A percentile compares a stretch with the other conserved stretches of the same genome.
These are phyloP conservation scores for Scytalidium lignicola DNA, from an alignment of 2,329 filamentous ascomycete genomes.

Conservation along the genomic window DNA sequence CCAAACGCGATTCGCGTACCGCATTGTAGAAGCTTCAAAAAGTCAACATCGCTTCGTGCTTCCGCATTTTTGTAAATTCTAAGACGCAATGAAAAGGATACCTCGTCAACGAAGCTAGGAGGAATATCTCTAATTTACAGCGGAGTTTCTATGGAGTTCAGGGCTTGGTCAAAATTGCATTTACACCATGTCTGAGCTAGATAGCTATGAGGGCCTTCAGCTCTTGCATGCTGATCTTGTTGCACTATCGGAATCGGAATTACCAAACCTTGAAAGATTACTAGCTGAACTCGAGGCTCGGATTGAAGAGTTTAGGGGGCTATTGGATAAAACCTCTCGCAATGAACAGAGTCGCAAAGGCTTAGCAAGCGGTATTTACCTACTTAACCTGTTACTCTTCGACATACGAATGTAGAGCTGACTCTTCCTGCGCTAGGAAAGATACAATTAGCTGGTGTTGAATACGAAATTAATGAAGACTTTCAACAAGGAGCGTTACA, in stretches of 20 bases:
- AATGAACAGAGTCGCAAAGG: constrained; percentile 70
- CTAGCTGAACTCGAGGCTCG: constrained; percentile 60
- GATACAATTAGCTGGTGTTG: constrained; percentile 63
- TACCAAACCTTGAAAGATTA: constrained; percentile 66
- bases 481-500: constrained; percentile 80
- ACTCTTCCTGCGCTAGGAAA: constrained; percentile 55
- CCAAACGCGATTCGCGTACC: not conserved
- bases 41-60: not conserved
- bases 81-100: not conserved
- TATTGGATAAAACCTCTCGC: constrained; percentile 71
- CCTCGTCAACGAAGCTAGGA: not conserved
- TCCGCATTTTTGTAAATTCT: not conserved
- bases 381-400: constrained; percentile 6
- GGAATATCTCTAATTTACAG: not conserved
- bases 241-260: constrained; percentile 65
- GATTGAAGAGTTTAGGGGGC: constrained; percentile 60
- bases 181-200: constrained; percentile 62
- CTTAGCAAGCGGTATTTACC: constrained; percentile 58
- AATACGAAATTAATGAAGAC: constrained; percentile 78
- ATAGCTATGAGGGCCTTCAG: constrained; percentile 71
- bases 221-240: constrained; percentile 81
- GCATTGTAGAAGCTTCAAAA: not conserved
- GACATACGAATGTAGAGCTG: constrained; percentile 9
- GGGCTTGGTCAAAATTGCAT: not conserved
- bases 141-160: not conserved